Evolutionary conservation across 1,284 basidiomycete genomes (phyloP), one percentile per base, ranked within the genome.

Genomic region (Ceratobasidium sp.): DNA sequence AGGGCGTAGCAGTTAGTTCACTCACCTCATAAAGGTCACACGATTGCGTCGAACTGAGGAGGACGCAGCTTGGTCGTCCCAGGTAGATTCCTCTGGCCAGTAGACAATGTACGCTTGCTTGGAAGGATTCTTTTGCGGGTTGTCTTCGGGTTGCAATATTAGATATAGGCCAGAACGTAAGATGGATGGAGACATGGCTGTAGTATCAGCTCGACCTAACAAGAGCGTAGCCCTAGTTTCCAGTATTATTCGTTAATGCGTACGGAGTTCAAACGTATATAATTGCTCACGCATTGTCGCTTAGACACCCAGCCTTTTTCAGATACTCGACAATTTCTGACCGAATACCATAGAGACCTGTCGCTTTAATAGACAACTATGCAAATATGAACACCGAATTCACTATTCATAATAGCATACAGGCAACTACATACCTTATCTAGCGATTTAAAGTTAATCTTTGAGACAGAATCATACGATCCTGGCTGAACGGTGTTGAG

Each of bases 341-440:
- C 80, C 87, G 88, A 81, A 87, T 88, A 1, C 90, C 91, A 75
- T 91, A 91, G 1, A 91, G 77, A 0, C 91, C 91, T 0, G 90
- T 80, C 4, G 89, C 89, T 78, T 87, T 87, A 69, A 90, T 81
- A 12, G 79, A 67, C 13, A 86, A 79, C 4, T 83, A 79, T 76
- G 91, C 89, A 23, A 20, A 46, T 46, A 17, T 48, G 17, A 48
- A 17, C 17, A 17, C 17, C 46, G 17, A 23, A 28, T 40, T 3
- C 48, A 26, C 7, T n/a, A 13, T 56, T 4, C 1, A 91, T 80
- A 46, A 85, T 85, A 82, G 91, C 91, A 79, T 90, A 86, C 9
- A 26, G 38, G 23, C 38, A 50, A 40, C 6, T 62, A 56, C 57
- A 23, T 42, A 76, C 74, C 12, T 67, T 46, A 40, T 77, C 75